Evolutionary conservation across 768 basidiomycete genomes (phyloP).

Genomic region (Hygrocybe punicea): DNA sequence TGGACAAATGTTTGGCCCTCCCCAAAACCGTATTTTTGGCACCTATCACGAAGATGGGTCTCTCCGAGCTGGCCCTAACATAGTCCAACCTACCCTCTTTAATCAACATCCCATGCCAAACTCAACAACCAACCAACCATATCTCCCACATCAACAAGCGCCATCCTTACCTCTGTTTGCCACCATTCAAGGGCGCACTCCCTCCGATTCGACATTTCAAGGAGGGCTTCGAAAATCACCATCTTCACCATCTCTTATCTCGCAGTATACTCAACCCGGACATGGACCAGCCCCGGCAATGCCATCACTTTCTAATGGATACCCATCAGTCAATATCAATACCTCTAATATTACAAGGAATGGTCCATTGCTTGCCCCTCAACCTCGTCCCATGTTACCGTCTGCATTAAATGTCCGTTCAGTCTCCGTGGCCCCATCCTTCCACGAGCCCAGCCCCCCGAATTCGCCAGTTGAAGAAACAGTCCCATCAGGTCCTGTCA

Average conservation of each 20-base stretch:
- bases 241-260: conserved; percentile 57
- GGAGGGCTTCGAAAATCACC: conserved; percentile 46
- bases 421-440: conserved; percentile 51
- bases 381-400: conserved; percentile 56
- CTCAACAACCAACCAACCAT: conserved; percentile 13
- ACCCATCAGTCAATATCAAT: conserved; percentile 28
- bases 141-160: conserved; percentile 15
- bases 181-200: conserved; percentile 40
- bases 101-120: conserved; percentile 12
- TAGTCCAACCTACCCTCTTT: conserved; percentile 14
- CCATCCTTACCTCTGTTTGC: conserved; percentile 21
- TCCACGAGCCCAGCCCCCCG: conserved; percentile 78
- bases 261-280: conserved; percentile 48
- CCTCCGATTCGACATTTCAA: conserved; percentile 45
- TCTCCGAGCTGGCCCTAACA: conserved; percentile 17
- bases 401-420: conserved; percentile 56
- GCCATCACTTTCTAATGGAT: conserved; percentile 40
- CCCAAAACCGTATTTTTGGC: conserved; percentile 35
- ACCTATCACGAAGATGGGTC: conserved; percentile 14
- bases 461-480: conserved; percentile 68
- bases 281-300: conserved; percentile 39
- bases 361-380: conserved; percentile 40
- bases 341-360: conserved; percentile 32
- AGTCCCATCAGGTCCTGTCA: conserved; percentile 61
- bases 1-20: conserved; percentile 36